Base-by-base conservation (phyloP, 1,284 basidiomycete species). In the Agaricales sp. region DNA sequence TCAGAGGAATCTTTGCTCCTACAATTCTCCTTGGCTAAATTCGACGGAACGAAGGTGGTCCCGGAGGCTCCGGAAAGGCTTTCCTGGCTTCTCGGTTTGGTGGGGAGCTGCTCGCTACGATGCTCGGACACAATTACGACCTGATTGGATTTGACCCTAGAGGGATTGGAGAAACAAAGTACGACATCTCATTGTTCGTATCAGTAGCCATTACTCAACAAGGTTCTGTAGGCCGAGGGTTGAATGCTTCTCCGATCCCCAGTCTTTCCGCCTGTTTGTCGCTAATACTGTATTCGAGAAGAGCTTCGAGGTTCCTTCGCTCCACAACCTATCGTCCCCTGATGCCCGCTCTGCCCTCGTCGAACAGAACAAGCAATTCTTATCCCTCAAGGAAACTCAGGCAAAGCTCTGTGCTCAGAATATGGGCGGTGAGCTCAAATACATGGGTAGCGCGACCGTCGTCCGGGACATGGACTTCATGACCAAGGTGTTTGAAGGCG, bases 101-200 rank as follows among this genome's bases (percentile, higher is more conserved):
- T 8, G 51, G 50, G 3, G 4, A 22, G 11, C 22, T 12, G n/a
- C 18, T 57, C 21, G 48, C 55, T 16, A 44, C 48, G 12, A 23
- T 55, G 8, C 47, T 67, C 22, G 64, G 66, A 14, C 55, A 58
- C 23, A 58, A 67, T 4, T 69, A 61, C 52, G 67, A 70, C 52
- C 56, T 72, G n/a, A 53, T 70, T 38, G 69, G 68, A 1, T 71
- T 71, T 52, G 71, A 71, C 53, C 70, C 68, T 14, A 59, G 70
- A 48, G 71, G 70, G 0, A 66, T 70, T 43, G 69, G 68, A 11
- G 39, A 55, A 22, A 65, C 67, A 1, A 53, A 51, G 64, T 65
- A 50, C n/a, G 61, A 50, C 8, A 14, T 25, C 2, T 30, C 8
- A 35, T 35, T n/a, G 30, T n/a, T 8, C 8, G 3, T 12, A 2